Evolutionary conservation across 164 flowering plant genomes (phyloP), one percentile per base, ranked within the genome.

Genomic region (Akebia trifoliata): DNA sequence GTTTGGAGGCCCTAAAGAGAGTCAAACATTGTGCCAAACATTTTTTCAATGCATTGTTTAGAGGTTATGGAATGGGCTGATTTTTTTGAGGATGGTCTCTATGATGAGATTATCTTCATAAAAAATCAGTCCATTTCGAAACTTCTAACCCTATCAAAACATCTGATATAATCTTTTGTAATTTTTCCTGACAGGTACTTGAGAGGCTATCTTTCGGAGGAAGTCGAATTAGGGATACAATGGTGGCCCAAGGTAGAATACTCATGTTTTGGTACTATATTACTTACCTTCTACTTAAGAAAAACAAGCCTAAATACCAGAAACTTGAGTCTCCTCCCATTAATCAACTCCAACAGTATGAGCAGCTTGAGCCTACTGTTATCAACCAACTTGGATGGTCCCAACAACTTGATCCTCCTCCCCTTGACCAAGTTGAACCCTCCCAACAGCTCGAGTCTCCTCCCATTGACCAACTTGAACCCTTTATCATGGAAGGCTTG

Each of bases 271-370:
- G 86, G 96, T 93, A 93, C 60, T 84, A 75, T 69, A 74, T 84
- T 18, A 93, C 99, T n/a, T 93, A 81, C 73, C 72, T 87, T 59
- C 81, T 93, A 36, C 92, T 89, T 1, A 69, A 83, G 74, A 87
- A 76, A 73, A 93, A 87, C 75, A 85, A 81, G 61, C 96, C 99
- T 28, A 93, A 76, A 65, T 93, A 84, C 72, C 92, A 84, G 68
- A 70, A 47, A 62, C 87, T 93, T 50, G 89, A 82, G 71, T 74
- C 66, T 6, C 87, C 82, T 5, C 67, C 73, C 26, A 43, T 20
- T 14, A 76, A 74, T 5, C 65, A 72, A 57, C 39, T 22, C 8
- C 57, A 77, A 58, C 59, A 62, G 10, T 32, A 40, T 22, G 14
- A 38, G 28, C 62, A 72, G 38, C 61, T 64, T 21, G 68, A 71